Conservation (phyloP, 257 asterid species). For the Solanum pennellii region DNA sequence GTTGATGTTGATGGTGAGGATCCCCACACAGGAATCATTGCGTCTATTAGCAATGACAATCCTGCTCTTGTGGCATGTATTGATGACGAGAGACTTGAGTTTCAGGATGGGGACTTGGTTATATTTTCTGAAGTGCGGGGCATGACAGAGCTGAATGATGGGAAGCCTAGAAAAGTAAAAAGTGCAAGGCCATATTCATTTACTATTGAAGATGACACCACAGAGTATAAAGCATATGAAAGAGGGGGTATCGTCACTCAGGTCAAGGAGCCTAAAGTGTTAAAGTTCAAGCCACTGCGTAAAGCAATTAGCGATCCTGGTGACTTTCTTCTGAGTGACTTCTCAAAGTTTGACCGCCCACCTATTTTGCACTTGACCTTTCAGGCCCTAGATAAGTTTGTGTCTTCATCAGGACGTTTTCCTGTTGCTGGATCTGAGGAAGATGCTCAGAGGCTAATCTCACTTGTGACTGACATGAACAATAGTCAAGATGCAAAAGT, state of each 20-base stretch:
- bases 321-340: slow-evolving; percentile 84
- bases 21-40: slow-evolving; percentile 88
- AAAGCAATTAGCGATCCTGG: slow-evolving; percentile 81
- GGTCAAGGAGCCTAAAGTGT: slow-evolving; percentile 77
- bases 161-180: slow-evolving; percentile 69
- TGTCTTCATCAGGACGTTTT: slow-evolving; percentile 47
- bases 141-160: slow-evolving; percentile 88
- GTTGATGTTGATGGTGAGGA: slow-evolving; percentile 88
- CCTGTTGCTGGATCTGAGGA: slow-evolving; percentile 89
- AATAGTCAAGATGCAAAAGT: slow-evolving; percentile 49
- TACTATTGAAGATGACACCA: slow-evolving; percentile 76
- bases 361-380: slow-evolving; percentile 88
- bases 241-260: slow-evolving; percentile 93
- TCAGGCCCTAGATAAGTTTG: slow-evolving; percentile 66
- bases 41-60: slow-evolving; percentile 74
- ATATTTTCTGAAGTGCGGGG: slow-evolving; percentile 80
- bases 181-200: slow-evolving; percentile 74
- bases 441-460: slow-evolving; percentile 71
- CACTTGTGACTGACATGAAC: slow-evolving; percentile 49
- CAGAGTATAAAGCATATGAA: slow-evolving; percentile 56
- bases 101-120: slow-evolving; percentile 87
- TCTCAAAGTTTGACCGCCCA: slow-evolving; percentile 86
- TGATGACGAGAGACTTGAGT: slow-evolving; percentile 94
- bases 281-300: slow-evolving; percentile 69
- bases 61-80: slow-evolving; percentile 88